Conservation (phyloP, 257 asterid genomes). For the Nicotiana tabacum region DNA sequence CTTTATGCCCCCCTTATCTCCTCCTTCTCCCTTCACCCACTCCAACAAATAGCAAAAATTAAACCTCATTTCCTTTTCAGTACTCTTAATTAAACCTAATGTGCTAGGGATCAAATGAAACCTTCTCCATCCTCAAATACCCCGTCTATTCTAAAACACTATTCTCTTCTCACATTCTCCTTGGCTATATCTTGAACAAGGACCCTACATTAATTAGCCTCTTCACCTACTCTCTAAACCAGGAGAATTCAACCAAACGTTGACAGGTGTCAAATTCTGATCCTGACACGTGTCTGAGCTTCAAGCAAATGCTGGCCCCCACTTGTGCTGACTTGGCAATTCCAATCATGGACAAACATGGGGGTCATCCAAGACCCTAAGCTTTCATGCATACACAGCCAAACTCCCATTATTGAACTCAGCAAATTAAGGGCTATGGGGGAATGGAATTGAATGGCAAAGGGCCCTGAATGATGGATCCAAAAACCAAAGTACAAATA, state of each 20-base stretch:
- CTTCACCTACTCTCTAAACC: constrained; percentile 20
- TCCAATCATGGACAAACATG: constrained; percentile 60
- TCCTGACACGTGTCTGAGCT: constrained; percentile 28
- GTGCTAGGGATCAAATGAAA: constrained; percentile 4
- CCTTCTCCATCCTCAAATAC: constrained; percentile 1
- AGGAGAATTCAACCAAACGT: constrained; percentile 3
- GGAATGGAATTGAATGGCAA: constrained; percentile 21
- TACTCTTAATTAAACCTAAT: constrained; percentile 3
- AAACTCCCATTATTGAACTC: constrained; percentile 28
- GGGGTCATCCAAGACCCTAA: constrained; percentile 40
- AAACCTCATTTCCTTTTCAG: not conserved
- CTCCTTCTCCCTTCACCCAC: not conserved
- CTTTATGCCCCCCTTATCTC: constrained; percentile 18
- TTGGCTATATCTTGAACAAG: not conserved
- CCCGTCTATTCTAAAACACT: not conserved
- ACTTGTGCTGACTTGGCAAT: constrained; percentile 35
- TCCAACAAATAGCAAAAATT: not conserved
- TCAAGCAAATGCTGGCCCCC: constrained; percentile 9
- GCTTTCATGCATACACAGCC: constrained; percentile 30
- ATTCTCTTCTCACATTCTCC: not conserved
- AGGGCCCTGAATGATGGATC: constrained; percentile 51
- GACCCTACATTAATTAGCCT: constrained; percentile 20
- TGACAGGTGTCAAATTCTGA: constrained; percentile 32
- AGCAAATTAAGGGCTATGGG: not conserved
- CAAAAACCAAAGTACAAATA: constrained; percentile 59